Base-by-base conservation (phyloP, 2,329 filamentous ascomycete genomes). In the Venturia asperata region DNA sequence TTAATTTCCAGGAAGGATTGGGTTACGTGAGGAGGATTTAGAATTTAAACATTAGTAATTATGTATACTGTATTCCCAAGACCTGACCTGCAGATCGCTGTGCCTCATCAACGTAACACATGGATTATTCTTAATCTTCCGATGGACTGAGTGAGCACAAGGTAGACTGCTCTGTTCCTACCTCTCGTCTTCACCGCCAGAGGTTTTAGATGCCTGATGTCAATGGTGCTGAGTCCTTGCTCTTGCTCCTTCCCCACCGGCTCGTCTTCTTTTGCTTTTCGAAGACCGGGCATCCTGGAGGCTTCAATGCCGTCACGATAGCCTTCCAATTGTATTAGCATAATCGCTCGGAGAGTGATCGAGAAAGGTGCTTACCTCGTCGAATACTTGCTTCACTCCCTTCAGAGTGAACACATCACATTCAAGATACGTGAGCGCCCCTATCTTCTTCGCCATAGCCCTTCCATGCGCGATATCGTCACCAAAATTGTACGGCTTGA, bases 261-360 rank as follows among this genome's bases (percentile, higher is more conserved):
- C 47, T 52, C 21, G 5, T 27, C 47, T 52, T 52, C 45, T 49
- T 49, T n/a, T 49, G n/a, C 45, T 49, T 49, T 11, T 49, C 45
- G n/a, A 13, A n/a, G 19, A 21, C 45, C 11, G 45, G 45, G n/a
- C 5, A n/a, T 27, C 27, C 47, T 27, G 47, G 47, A 15, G 47
- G 47, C 5, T 39, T 41, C 30, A 41, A 61, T 21, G 56, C 56
- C 30, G 56, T 61, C 56, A 39, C 37, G 56, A 61, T 61, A 30
- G 41, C 37, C 56, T 61, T 61, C 21, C 56, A 27, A 39, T 2
- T 27, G 21, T 21, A 6, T 52, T 52, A 52, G 11, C 47, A 27
- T 27, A 9, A 27, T 21, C 47, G 10, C 21, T 52, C 5, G 7
- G 5, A 21, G 21, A 52, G n/a, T 13, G n/a, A 5, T 10, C 13